These are phyloP conservation scores for Endoconidiophora laricicola DNA, from an alignment of 2,329 filamentous ascomycete genomes.

Conservation along the genomic window DNA sequence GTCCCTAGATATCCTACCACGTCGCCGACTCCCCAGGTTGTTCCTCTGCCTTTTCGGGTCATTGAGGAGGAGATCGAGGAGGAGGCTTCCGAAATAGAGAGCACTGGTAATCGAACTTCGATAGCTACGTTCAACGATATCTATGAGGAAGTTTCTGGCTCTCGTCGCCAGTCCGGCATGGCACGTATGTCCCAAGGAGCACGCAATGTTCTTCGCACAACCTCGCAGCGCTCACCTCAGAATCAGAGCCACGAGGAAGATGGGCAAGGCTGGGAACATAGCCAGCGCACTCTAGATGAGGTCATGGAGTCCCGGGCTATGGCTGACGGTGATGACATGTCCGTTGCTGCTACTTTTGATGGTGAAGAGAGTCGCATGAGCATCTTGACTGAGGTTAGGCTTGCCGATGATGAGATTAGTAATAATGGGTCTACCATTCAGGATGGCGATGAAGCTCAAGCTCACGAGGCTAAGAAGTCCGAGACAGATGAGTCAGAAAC, in stretches of 20 bases:
- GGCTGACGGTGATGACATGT: slow-evolving; percentile 30
- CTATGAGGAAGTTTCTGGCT: slow-evolving; percentile 17
- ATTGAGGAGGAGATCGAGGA: slow-evolving; percentile 26
- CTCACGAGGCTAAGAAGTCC: not conserved
- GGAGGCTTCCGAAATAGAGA: slow-evolving; percentile 8
- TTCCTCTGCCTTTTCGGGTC: slow-evolving; percentile 50
- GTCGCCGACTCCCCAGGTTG: slow-evolving; percentile 33
- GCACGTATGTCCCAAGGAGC: slow-evolving; percentile 35
- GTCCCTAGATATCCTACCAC: slow-evolving; percentile 18
- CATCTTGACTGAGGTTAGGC: not conserved
- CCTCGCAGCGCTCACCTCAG: slow-evolving; percentile 22
- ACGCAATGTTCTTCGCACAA: slow-evolving; percentile 25
- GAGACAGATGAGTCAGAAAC: slow-evolving; percentile 8
- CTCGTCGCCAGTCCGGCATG: slow-evolving; percentile 15
- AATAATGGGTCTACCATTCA: not conserved
- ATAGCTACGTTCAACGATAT: slow-evolving; percentile 48
- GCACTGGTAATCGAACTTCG: slow-evolving; percentile 41
- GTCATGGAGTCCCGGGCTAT: slow-evolving; percentile 23
- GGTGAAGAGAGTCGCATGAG: slow-evolving; percentile 16
- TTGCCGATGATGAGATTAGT: not conserved
- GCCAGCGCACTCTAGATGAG: slow-evolving; percentile 27
- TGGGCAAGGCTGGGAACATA: slow-evolving; percentile 7
- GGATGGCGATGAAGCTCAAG: not conserved
- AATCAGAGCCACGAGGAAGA: slow-evolving; percentile 16
- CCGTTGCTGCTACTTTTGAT: slow-evolving; percentile 42